Conservation (phyloP, 495 filamentous ascomycete genomes). For the Friedmanniomyces simplex region DNA sequence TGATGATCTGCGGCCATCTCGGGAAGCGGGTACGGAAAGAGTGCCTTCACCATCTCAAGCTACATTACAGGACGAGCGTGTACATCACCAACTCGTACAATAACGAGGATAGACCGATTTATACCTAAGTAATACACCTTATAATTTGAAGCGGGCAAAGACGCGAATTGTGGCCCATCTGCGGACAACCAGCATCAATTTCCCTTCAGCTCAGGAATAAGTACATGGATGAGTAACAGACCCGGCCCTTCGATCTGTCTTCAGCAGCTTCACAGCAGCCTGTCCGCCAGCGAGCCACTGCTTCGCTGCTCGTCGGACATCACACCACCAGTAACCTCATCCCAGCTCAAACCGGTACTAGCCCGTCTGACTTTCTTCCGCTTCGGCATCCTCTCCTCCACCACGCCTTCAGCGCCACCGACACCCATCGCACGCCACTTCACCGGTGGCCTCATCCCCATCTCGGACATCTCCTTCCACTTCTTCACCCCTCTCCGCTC, state of each 20-base stretch:
- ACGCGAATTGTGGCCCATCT: too few species aligned
- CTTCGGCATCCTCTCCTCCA: constrained; percentile 8
- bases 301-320: not conserved
- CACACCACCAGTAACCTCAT: constrained; percentile 2
- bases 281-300: not conserved
- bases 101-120: too few species aligned
- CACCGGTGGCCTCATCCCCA: constrained; percentile 55
- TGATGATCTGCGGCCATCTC: too few species aligned
- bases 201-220: too few species aligned
- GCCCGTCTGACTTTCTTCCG: not conserved
- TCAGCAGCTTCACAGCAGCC: not conserved
- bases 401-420: constrained; percentile 26
- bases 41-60: too few species aligned
- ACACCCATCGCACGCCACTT: constrained; percentile 62
- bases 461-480: constrained; percentile 62
- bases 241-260: too few species aligned
- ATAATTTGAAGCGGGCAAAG: too few species aligned
- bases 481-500: constrained; percentile 64
- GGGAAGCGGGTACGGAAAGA: too few species aligned
- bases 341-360: constrained; percentile 8
- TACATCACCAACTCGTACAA: too few species aligned
- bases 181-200: too few species aligned
- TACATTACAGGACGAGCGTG: too few species aligned
- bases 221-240: not conserved
- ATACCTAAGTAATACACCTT: too few species aligned